phyloP scores from a whole-genome alignment of 2,329 filamentous ascomycete species.

The Aspergillus sp. region DNA sequence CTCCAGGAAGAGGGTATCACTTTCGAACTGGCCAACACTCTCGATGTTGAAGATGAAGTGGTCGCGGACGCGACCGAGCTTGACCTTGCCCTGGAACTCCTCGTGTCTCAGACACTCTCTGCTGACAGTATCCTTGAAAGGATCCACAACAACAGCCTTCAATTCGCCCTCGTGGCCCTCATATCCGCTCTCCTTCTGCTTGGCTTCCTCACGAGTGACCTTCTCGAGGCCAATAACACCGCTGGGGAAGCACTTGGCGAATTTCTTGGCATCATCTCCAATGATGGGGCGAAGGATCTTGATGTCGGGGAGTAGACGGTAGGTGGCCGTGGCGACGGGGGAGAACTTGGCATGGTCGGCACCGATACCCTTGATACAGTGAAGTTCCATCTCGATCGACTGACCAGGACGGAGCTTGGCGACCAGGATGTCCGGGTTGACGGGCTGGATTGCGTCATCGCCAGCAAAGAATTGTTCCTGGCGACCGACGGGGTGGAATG shows the following conservation, averaged over 20 bases:
- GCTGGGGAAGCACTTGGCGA: slow-evolving; percentile 81
- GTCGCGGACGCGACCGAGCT: slow-evolving; percentile 83
- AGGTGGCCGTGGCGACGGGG: slow-evolving; percentile 90
- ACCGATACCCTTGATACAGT: slow-evolving; percentile 93
- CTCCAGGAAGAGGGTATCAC: slow-evolving; percentile 90
- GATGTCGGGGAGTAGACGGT: slow-evolving; percentile 87
- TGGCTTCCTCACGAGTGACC: slow-evolving; percentile 68
- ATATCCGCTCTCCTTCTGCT: slow-evolving; percentile 63
- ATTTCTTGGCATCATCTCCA: slow-evolving; percentile 84
- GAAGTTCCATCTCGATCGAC: slow-evolving; percentile 80
- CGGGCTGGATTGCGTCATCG: slow-evolving; percentile 68
- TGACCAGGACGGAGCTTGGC: slow-evolving; percentile 93
- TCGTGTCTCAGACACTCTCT: slow-evolving; percentile 87
- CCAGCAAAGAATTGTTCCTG: slow-evolving; percentile 70
- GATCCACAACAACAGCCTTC: slow-evolving; percentile 83
- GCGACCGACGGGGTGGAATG: slow-evolving; percentile 73
- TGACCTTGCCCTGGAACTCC: slow-evolving; percentile 94
- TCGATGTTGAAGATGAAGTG: slow-evolving; percentile 98
- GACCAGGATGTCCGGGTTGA: slow-evolving; percentile 90
- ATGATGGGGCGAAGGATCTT: slow-evolving; percentile 80
- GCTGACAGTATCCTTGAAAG: slow-evolving; percentile 94
- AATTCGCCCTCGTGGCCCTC: slow-evolving; percentile 74
- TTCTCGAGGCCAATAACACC: slow-evolving; percentile 83
- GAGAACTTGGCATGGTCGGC: slow-evolving; percentile 97
- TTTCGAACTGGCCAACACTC: slow-evolving; percentile 92